Evolutionary conservation across 169 alveolate species (phyloP).

Genomic region (Eimeria praecox): DNA sequence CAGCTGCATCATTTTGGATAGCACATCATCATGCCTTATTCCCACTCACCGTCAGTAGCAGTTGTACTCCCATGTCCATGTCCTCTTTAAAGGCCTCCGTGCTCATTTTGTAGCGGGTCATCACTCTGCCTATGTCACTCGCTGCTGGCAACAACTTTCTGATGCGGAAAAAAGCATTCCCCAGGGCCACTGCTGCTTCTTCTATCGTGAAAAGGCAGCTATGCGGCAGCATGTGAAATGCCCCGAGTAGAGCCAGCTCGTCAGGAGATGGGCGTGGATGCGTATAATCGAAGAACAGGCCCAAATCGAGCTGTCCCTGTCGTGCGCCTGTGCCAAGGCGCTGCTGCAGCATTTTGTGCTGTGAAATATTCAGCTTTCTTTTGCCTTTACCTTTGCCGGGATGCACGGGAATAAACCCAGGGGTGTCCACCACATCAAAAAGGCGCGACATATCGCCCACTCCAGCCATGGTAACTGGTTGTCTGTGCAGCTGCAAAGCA

Average conservation of each 20-base stretch:
- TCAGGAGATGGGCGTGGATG: slow-evolving; percentile 69
- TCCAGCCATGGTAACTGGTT: slow-evolving; percentile 35
- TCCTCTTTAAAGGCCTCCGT: slow-evolving; percentile 39
- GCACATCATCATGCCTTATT: neutral
- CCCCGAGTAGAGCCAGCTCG: slow-evolving; percentile 76
- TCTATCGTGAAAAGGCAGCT: slow-evolving; percentile 74
- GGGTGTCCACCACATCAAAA: slow-evolving; percentile 77
- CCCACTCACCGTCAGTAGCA: slow-evolving; percentile 59
- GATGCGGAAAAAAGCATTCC: slow-evolving; percentile 61
- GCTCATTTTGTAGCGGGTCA: slow-evolving; percentile 60
- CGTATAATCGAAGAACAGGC: slow-evolving; percentile 56
- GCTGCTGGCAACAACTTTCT: slow-evolving; percentile 74
- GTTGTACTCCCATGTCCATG: slow-evolving; percentile 42
- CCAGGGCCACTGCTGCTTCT: slow-evolving; percentile 81
- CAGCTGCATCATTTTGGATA: neutral
- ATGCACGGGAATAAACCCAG: slow-evolving; percentile 78
- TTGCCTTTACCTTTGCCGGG: slow-evolving; percentile 20
- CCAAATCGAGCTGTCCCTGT: slow-evolving; percentile 40
- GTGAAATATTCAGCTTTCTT: neutral
- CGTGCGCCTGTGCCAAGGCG: slow-evolving; percentile 52
- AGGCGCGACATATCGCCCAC: slow-evolving; percentile 61
- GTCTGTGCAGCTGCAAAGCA: slow-evolving; percentile 61
- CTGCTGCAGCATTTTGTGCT: slow-evolving; percentile 36
- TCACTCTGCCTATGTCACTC: slow-evolving; percentile 59
- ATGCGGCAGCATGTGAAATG: slow-evolving; percentile 75